Percentiles rank a stretch among this genome's conserved stretches.
Evolutionary conservation across 2,329 filamentous ascomycete species (phyloP).

Genomic region (Hymenoscyphus scutula): DNA sequence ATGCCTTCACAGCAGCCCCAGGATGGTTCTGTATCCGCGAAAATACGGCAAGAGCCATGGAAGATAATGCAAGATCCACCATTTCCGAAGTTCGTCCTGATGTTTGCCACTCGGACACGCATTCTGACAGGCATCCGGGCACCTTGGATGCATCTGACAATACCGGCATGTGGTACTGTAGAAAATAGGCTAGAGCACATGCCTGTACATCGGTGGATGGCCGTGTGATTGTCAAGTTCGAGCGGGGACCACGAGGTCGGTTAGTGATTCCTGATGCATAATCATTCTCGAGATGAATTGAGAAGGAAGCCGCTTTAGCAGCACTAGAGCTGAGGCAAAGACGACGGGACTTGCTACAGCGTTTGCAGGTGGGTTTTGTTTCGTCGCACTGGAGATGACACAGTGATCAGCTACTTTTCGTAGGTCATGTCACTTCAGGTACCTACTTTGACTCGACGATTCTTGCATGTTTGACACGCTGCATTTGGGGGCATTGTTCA

Average conservation of each 20-base stretch:
- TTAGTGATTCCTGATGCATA: conserved; percentile 27
- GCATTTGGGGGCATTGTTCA: too few species aligned
- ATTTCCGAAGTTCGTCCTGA: conserved; percentile 19
- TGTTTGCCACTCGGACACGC: conserved; percentile 12
- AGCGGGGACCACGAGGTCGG: conserved; percentile 37
- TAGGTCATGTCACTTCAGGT: too few species aligned
- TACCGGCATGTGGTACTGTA: conserved; percentile 28
- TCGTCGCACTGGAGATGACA: too few species aligned
- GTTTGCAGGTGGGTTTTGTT: too few species aligned
- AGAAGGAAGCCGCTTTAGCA: too few species aligned
- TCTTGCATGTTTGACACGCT: too few species aligned
- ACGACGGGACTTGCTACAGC: too few species aligned
- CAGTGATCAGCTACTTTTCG: too few species aligned
- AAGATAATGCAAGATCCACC: conserved; percentile 34
- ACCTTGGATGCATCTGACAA: conserved; percentile 20
- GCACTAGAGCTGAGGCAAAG: too few species aligned
- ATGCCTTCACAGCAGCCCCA: conserved; percentile 30
- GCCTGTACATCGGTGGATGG: conserved; percentile 29
- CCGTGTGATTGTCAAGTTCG: conserved; percentile 17
- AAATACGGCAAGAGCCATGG: conserved; percentile 34
- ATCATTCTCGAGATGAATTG: too few species aligned
- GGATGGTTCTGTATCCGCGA: conserved; percentile 27
- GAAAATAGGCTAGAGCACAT: conserved; percentile 31
- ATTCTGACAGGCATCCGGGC: conserved; percentile 11
- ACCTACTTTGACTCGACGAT: too few species aligned